Evolutionary conservation across 192 early-diverging fungal genomes (phyloP).

Genomic region (Mortierella hygrophila): DNA sequence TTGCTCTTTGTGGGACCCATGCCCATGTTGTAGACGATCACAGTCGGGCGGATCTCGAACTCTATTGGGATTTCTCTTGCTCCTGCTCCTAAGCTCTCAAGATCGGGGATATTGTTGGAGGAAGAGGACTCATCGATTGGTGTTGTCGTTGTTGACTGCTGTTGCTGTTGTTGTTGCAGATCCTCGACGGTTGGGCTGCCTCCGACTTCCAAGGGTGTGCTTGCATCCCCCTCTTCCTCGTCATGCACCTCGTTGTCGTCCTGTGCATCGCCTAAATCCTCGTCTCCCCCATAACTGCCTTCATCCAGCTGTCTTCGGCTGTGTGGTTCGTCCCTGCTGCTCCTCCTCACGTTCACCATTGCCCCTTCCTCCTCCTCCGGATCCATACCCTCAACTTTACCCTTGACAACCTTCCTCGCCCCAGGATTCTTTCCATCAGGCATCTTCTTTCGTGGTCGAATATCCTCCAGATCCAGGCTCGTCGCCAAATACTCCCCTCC

Average conservation of each 20-base stretch:
- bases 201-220: neutral
- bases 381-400: neutral
- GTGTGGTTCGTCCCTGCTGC: neutral
- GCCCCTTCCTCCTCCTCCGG: neutral
- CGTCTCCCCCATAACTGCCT: too few species aligned
- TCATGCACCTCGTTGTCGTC: neutral
- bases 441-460: neutral
- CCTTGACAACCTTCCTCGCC: neutral
- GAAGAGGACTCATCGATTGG: too few species aligned
- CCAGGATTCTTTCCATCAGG: neutral
- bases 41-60: constrained; percentile 41
- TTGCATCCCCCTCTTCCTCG: neutral
- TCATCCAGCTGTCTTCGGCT: too few species aligned
- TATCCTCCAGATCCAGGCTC: constrained; percentile 14
- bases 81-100: constrained; percentile 9
- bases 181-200: neutral
- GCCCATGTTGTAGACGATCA: constrained; percentile 65
- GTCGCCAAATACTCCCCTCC: neutral
- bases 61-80: neutral
- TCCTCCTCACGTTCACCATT: neutral
- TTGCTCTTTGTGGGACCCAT: constrained; percentile 53
- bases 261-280: neutral
- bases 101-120: too few species aligned
- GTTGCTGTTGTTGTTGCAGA: neutral
- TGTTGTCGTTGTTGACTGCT: neutral